Percentiles rank a stretch among this genome's conserved stretches.
These are phyloP conservation scores for Salvia hispanica DNA, from an alignment of 257 asterid species.

Conservation along the genomic window DNA sequence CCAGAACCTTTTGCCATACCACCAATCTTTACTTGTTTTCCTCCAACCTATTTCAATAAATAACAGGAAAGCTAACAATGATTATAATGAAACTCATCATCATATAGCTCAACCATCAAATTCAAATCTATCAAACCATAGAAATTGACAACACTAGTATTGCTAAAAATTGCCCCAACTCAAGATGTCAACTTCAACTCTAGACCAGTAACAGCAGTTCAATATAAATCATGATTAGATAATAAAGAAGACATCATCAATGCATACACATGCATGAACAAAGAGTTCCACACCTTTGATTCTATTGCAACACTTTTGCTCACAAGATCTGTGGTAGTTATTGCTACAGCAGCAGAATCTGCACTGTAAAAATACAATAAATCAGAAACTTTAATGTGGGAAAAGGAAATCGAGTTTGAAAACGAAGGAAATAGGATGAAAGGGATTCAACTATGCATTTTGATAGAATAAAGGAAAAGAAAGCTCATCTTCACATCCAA, in stretches of 20 bases:
- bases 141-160: not conserved
- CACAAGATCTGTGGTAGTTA: constrained; percentile 97
- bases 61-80: constrained; percentile 14
- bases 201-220: constrained; percentile 28
- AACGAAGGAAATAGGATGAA: not conserved
- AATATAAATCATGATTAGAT: constrained; percentile 9
- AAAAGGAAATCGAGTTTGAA: not conserved
- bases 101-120: constrained; percentile 1
- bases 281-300: constrained; percentile 56
- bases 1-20: constrained; percentile 99
- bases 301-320: constrained; percentile 92
- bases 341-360: constrained; percentile 92
- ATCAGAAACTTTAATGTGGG: constrained; percentile 17
- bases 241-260: not conserved
- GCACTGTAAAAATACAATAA: constrained; percentile 53
- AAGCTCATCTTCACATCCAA: constrained; percentile 21
- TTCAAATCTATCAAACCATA: constrained; percentile 5
- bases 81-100: not conserved
- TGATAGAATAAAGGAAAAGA: not conserved
- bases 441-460: not conserved
- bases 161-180: not conserved
- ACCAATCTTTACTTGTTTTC: constrained; percentile 65
- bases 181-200: constrained; percentile 5
- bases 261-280: constrained; percentile 3
- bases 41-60: constrained; percentile 62